phyloP scores from a whole-genome alignment of 805 yeast species.

The Kuraishia molischiana region DNA sequence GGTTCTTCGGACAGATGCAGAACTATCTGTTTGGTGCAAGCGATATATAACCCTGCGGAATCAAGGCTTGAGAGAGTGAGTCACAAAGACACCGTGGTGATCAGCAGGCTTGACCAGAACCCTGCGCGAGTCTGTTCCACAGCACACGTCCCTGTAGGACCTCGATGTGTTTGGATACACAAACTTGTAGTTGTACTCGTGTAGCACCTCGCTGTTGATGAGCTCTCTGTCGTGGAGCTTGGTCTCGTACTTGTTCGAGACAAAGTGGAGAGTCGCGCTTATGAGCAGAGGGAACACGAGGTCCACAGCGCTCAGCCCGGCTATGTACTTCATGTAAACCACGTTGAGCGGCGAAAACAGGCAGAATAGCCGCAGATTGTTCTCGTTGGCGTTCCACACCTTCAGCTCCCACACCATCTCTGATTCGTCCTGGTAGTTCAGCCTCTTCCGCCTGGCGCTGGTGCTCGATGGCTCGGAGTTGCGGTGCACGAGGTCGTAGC shows the following conservation, averaged over 20 bases:
- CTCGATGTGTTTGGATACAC: conserved; percentile 48
- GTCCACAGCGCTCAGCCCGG: background rate
- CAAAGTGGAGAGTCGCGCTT: conserved; percentile 26
- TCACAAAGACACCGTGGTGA: background rate
- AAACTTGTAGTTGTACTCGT: conserved; percentile 54
- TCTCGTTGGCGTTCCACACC: conserved; percentile 62
- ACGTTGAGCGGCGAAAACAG: conserved; percentile 52
- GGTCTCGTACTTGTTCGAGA: conserved; percentile 33
- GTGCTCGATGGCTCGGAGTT: background rate
- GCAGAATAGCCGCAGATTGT: conserved; percentile 39
- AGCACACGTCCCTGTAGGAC: conserved; percentile 45
- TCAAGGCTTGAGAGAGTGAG: background rate
- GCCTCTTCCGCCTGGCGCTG: background rate
- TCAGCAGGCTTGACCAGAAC: background rate
- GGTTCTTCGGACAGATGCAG: conserved; percentile 2
- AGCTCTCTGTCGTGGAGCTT: conserved; percentile 50
- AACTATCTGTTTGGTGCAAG: conserved; percentile 2
- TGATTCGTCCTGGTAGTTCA: background rate
- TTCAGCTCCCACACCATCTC: conserved; percentile 17
- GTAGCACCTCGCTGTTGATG: conserved; percentile 46
- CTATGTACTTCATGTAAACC: conserved; percentile 8
- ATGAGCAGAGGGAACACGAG: conserved; percentile 17
- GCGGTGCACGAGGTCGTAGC: background rate
- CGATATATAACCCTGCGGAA: conserved; percentile 1
- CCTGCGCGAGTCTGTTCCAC: conserved; percentile 31